Evolutionary conservation across 129 eudicot genomes (phyloP), one percentile per base, ranked within the genome.

Genomic region (Rutidosis leptorrhynchoides): DNA sequence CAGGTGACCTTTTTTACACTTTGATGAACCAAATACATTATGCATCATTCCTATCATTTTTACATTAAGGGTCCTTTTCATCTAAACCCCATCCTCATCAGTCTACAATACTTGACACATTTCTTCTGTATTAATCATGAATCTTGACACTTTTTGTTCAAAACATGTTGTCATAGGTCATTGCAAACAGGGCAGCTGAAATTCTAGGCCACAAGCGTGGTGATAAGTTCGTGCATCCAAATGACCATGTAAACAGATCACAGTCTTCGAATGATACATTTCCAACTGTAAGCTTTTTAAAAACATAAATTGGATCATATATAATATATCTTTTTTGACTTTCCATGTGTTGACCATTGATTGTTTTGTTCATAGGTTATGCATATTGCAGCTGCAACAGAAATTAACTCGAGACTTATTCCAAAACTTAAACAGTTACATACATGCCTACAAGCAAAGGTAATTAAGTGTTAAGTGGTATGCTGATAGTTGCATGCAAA

Each of bases 151-250:
- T 20, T 6, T 26, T 45, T 70, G 19, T 46, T 53, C 0, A 14
- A 45, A 53, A 58, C 14, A 40, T 67, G 51, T 29, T 64, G 12
- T 48, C 19, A 46, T 60, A 88, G 99, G 99, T 94, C 46, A 94
- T 89, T 82, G 99, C 99, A 72, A 94, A 94, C 71, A 86, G 99
- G 84, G 99, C 99, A 19, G 92, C 99, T 80, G 99, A 94, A 78
- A 94, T 94, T 58, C 99, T 94, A 68, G 99, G 99, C 62, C 95
- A 94, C 62, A 75, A 84, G 71, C 89, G 99, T 29, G 99, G 99
- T 69, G 95, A 68, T 22, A 94, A 94, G 76, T 80, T 74, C 81
- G 99, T 94, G 78, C 96, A 93, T 78, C 98, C 98, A 72, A 94
- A 94, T 75, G 99, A 94, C 80, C 99, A 94, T 78, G 99, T 94